Evolutionary conservation across 371 early-diverging fungal species (phyloP).

Genomic region (Mucor plumbeus): DNA sequence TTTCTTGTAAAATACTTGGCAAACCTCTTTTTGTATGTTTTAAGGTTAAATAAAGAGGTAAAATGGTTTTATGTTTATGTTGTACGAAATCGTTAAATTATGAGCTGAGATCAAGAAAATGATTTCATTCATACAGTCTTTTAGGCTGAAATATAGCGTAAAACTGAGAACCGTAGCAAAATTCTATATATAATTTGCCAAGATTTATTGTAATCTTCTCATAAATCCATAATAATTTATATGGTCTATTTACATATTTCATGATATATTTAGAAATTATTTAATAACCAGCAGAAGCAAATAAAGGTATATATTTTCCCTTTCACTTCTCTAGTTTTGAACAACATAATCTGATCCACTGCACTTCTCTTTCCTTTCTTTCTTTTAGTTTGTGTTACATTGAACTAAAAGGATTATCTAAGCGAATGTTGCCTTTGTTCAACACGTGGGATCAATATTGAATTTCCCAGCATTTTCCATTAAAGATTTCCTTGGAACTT

Average conservation of each 20-base stretch:
- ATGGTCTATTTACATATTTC: neutral
- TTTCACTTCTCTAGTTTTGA: neutral
- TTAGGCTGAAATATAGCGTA: neutral
- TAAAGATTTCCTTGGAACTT: neutral
- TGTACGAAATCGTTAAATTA: neutral
- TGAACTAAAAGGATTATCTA: neutral
- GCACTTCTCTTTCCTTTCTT: neutral
- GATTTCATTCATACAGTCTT: neutral
- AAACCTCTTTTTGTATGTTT: neutral
- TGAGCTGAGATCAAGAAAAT: conserved; percentile 12
- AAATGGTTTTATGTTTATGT: conserved; percentile 4
- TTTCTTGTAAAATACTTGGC: neutral
- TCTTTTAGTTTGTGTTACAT: neutral
- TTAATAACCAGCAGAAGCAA: neutral
- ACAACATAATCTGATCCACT: neutral
- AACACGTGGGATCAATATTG: neutral
- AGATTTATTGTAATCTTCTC: neutral
- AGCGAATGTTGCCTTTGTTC: neutral
- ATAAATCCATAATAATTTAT: neutral
- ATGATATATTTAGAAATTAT: neutral
- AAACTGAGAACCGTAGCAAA: neutral
- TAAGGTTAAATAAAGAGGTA: conserved; percentile 6
- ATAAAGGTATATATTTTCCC: neutral
- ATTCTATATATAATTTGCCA: neutral
- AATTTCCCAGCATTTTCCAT: neutral